These are phyloP conservation scores for Rhodocollybia butyracea DNA, from an alignment of 768 basidiomycete genomes.

Conservation along the genomic window DNA sequence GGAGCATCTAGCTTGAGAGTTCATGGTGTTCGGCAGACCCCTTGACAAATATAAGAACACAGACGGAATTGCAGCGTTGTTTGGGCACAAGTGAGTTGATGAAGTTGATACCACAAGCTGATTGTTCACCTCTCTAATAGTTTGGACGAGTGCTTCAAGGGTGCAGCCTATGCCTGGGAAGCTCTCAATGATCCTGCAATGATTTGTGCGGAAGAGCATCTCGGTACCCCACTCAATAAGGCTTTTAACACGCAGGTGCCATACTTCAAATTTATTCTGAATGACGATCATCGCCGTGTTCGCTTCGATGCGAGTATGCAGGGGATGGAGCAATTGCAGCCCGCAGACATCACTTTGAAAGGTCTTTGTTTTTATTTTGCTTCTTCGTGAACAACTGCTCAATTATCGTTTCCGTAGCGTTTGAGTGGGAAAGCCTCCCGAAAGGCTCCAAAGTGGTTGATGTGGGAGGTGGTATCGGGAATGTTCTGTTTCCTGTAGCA, in stretches of 20 bases:
- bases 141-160: slow-evolving; percentile 18
- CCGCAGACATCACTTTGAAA: slow-evolving; percentile 13
- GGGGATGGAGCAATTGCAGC: slow-evolving; percentile 14
- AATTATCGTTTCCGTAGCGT: not conserved
- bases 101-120: not conserved
- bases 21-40: slow-evolving; percentile 8
- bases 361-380: slow-evolving; percentile 2
- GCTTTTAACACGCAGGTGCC: slow-evolving; percentile 12
- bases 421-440: slow-evolving; percentile 6
- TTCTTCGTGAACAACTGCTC: not conserved
- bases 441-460: slow-evolving; percentile 12
- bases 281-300: slow-evolving; percentile 15
- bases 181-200: slow-evolving; percentile 10
- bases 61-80: slow-evolving; percentile 19
- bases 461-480: slow-evolving; percentile 14
- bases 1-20: slow-evolving; percentile 5
- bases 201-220: slow-evolving; percentile 6
- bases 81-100: slow-evolving; percentile 15
- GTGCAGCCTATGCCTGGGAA: slow-evolving; percentile 16
- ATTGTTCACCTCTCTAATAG: slow-evolving; percentile 8
- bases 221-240: slow-evolving; percentile 11
- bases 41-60: slow-evolving; percentile 16
- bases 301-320: slow-evolving; percentile 24
- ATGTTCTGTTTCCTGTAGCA: slow-evolving; percentile 7
- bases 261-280: slow-evolving; percentile 17